Evolutionary conservation across 345 rosid genomes (phyloP).

Genomic region (Geranium rotundifolium): DNA sequence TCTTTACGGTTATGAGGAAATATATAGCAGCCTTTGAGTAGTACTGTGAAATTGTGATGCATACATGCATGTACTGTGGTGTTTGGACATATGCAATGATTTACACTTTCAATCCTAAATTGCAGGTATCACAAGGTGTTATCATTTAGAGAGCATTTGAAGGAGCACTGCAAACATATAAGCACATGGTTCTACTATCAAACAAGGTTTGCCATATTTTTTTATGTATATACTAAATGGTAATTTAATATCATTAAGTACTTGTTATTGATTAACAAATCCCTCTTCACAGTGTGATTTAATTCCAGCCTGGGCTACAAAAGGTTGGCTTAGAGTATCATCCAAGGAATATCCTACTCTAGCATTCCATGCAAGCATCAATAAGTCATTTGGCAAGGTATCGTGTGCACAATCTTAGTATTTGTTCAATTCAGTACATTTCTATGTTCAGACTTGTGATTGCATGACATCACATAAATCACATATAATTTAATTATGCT

Average conservation of each 20-base stretch:
- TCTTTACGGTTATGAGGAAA: not conserved
- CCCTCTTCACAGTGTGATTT: conserved; percentile 65
- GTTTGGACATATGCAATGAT: no score
- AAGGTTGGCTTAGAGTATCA: conserved; percentile 77
- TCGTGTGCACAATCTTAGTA: not conserved
- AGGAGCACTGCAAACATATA: conserved; percentile 85
- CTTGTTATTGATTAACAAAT: no score
- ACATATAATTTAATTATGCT: no score
- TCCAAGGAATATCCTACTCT: conserved; percentile 90
- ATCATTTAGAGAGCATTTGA: conserved; percentile 80
- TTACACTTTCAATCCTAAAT: conserved; percentile 1
- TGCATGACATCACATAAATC: no score
- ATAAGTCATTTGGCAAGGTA: conserved; percentile 92
- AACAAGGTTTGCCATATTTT: conserved; percentile 50
- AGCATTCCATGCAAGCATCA: conserved; percentile 93
- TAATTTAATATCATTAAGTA: not conserved
- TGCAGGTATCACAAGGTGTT: conserved; percentile 88
- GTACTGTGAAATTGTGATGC: no score
- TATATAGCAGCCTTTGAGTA: no score
- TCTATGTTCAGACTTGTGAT: no score
- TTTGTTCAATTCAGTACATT: not conserved
- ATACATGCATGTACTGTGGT: no score
- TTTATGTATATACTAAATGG: not conserved
- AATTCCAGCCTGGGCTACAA: conserved; percentile 94
- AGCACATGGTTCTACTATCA: conserved; percentile 77